These are phyloP conservation scores for Gossypioides kirkii DNA, from an alignment of 345 rosid genomes.

Conservation along the genomic window DNA sequence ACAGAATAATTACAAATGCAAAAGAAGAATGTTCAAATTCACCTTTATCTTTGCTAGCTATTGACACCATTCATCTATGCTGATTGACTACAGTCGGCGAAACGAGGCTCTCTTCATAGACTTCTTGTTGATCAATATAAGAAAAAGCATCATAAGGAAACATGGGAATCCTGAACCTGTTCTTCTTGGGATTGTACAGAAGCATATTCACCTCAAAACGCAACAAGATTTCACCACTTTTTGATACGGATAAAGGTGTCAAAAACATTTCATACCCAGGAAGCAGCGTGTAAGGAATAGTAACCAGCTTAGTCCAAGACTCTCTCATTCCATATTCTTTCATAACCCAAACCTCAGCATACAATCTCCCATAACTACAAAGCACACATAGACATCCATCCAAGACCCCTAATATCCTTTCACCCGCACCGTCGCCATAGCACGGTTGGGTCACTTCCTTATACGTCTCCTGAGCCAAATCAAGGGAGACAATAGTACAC, in stretches of 20 bases:
- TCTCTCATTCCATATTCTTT: constrained; percentile 11
- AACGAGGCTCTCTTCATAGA: constrained; percentile 13
- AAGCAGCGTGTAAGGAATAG: not conserved
- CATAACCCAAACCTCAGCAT: constrained; percentile 12
- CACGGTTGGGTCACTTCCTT: constrained; percentile 4
- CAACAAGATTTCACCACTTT: constrained; percentile 9
- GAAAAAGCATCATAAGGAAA: not conserved
- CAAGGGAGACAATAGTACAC: constrained; percentile 6
- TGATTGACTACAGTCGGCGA: not conserved
- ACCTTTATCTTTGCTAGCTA: not conserved
- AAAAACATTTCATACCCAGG: not conserved
- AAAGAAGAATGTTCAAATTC: not conserved
- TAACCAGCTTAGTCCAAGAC: constrained; percentile 12
- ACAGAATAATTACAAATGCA: not conserved
- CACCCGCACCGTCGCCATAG: not conserved
- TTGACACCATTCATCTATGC: not conserved
- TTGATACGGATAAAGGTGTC: not conserved
- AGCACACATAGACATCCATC: constrained; percentile 11
- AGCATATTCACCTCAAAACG: not conserved
- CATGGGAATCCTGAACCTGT: not conserved
- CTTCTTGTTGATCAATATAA: not conserved
- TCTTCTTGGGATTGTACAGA: constrained; percentile 1
- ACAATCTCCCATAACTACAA: not conserved
- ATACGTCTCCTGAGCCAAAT: constrained; percentile 10
- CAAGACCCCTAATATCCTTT: not conserved